Conservation (phyloP, 305 asterid genomes). For the Salvia sclarea region DNA sequence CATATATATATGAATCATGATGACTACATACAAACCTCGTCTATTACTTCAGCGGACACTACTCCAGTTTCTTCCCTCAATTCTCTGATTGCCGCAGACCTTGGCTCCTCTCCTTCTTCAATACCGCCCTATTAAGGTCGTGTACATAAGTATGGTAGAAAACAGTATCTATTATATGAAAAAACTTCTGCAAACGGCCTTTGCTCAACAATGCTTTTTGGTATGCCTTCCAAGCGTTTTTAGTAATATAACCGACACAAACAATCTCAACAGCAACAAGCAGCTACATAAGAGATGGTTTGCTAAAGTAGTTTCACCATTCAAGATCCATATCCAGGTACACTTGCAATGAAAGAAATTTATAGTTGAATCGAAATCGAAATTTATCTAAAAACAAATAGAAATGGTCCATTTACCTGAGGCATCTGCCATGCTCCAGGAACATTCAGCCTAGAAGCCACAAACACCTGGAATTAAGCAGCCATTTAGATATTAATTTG, state of each 20-base stretch:
- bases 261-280: slow-evolving; percentile 1
- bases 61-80: slow-evolving; percentile 93
- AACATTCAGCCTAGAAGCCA: slow-evolving; percentile 91
- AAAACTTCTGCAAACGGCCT: not conserved
- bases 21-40: slow-evolving; percentile 84
- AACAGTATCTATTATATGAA: not conserved
- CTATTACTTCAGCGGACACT: slow-evolving; percentile 78
- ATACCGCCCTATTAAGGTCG: slow-evolving; percentile 67
- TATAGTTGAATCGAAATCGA: not conserved
- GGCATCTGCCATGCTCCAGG: slow-evolving; percentile 99
- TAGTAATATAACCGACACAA: not conserved
- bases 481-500: slow-evolving; percentile 8
- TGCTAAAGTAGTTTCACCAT: not conserved
- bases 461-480: slow-evolving; percentile 68
- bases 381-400: not conserved
- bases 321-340: slow-evolving; percentile 2
- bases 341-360: not conserved
- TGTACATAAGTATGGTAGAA: slow-evolving; percentile 14
- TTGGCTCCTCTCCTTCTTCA: slow-evolving; percentile 96
- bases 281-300: not conserved
- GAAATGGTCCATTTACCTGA: slow-evolving; percentile 54
- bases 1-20: too few species aligned
- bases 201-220: not conserved
- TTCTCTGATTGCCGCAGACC: slow-evolving; percentile 88
- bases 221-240: not conserved